Conservation (phyloP, 306 rosid species). For the Aeschynomene evenia region DNA sequence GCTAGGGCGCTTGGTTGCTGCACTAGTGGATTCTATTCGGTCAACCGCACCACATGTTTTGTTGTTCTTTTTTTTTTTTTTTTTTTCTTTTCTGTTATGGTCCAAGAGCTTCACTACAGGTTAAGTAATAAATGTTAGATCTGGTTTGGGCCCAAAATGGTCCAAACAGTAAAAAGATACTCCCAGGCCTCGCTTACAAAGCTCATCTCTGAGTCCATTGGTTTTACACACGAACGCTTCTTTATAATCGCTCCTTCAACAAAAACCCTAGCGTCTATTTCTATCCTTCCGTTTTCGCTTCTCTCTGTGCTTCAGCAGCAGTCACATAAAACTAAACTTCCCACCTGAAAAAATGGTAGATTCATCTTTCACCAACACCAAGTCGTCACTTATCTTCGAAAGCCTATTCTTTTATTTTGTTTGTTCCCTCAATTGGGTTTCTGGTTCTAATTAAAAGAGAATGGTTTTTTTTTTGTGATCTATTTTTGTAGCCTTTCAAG, state of each 20-base stretch:
- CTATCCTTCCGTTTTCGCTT: background rate
- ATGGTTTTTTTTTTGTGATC: background rate
- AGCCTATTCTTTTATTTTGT: background rate
- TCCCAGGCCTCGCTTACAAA: background rate
- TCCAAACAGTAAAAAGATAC: background rate
- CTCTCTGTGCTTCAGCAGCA: background rate
- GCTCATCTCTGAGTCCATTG: too few species aligned
- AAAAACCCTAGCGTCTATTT: conserved; percentile 12
- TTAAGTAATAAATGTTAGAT: background rate
- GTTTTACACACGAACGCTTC: background rate
- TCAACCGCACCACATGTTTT: too few species aligned
- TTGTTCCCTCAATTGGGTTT: background rate
- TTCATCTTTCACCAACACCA: background rate
- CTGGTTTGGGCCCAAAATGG: background rate
- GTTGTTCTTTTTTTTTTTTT: too few species aligned
- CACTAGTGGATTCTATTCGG: too few species aligned
- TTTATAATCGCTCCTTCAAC: background rate
- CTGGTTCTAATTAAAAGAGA: background rate
- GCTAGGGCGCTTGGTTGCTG: too few species aligned
- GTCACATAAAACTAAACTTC: conserved; percentile 26
- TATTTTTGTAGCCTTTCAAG: conserved; percentile 66
- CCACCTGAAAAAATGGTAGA: conserved; percentile 51
- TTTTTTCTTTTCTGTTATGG: too few species aligned
- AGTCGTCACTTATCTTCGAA: background rate
- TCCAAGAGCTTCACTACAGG: too few species aligned